phyloP scores from a whole-genome alignment of 306 rosid species.

The Ziziphus jujuba region DNA sequence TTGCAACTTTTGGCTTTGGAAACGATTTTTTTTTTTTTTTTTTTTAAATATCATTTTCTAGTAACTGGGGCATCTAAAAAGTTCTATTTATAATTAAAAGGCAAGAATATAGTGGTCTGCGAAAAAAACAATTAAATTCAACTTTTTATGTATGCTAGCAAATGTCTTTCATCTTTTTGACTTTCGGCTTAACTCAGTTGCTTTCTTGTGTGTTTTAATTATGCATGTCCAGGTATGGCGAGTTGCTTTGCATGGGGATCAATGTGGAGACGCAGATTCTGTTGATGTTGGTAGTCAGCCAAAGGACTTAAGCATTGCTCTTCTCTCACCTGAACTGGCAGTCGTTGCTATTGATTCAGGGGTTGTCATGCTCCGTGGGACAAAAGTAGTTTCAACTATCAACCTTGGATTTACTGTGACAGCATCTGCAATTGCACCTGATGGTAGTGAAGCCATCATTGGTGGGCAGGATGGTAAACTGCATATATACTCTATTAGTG shows the following conservation, averaged over 20 bases:
- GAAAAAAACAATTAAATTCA: too few species aligned
- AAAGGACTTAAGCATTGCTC: constrained; percentile 83
- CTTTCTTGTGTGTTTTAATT: constrained; percentile 19
- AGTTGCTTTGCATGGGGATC: constrained; percentile 59
- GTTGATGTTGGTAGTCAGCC: constrained; percentile 95
- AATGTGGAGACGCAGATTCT: constrained; percentile 75
- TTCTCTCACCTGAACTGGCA: constrained; percentile 76
- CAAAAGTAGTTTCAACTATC: constrained; percentile 66
- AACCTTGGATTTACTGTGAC: constrained; percentile 85
- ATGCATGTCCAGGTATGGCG: constrained; percentile 61
- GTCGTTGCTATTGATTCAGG: constrained; percentile 81
- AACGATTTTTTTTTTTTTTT: too few species aligned
- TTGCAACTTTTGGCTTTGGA: too few species aligned
- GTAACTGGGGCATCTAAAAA: too few species aligned
- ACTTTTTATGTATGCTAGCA: too few species aligned
- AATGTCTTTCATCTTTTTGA: too few species aligned
- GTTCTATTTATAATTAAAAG: too few species aligned
- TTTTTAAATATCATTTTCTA: too few species aligned
- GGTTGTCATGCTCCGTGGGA: constrained; percentile 75
- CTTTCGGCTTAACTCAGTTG: background rate
- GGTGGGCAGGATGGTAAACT: constrained; percentile 95
- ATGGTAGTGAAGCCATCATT: constrained; percentile 90
- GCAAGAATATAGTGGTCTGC: too few species aligned
- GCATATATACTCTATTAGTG: constrained; percentile 65
- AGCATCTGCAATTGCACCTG: constrained; percentile 80